A percentile compares a stretch with the other conserved stretches of the same genome.
Evolutionary conservation across 164 flowering plant species (phyloP).

Genomic region (Aristolochia fimbriata): DNA sequence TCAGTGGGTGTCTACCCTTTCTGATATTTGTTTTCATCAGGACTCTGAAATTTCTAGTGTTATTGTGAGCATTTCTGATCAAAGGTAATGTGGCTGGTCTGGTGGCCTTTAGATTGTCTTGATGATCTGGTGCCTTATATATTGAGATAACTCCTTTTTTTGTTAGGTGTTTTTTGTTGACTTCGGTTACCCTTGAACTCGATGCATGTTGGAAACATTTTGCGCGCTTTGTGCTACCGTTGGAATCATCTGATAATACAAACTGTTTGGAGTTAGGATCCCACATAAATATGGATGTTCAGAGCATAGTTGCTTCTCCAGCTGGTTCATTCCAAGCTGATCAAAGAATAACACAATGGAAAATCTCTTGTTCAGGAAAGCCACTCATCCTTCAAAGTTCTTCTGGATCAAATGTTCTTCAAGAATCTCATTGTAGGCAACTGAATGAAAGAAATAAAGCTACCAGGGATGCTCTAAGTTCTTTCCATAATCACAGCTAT

Average conservation of each 20-base stretch:
- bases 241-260: conserved; percentile 11
- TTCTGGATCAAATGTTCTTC: conserved; percentile 16
- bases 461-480: conserved; percentile 13
- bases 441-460: conserved; percentile 11
- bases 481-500: conserved; percentile 9
- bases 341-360: conserved; percentile 8
- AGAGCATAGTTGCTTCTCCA: conserved; percentile 13
- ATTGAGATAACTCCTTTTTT: background rate
- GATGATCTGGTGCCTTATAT: background rate
- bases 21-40: conserved; percentile 14
- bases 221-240: conserved; percentile 17
- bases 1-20: conserved; percentile 1
- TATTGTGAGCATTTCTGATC: conserved; percentile 16
- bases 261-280: conserved; percentile 13
- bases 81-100: conserved; percentile 24
- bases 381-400: conserved; percentile 11
- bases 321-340: conserved; percentile 14
- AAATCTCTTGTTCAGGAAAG: conserved; percentile 12
- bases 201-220: conserved; percentile 20
- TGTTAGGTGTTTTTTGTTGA: conserved; percentile 25
- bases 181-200: conserved; percentile 13
- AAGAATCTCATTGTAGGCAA: conserved; percentile 13
- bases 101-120: background rate
- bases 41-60: conserved; percentile 18
- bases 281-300: conserved; percentile 22